Conservation (phyloP, 192 early-diverging fungal species). For the Rhizophagus clarus region DNA sequence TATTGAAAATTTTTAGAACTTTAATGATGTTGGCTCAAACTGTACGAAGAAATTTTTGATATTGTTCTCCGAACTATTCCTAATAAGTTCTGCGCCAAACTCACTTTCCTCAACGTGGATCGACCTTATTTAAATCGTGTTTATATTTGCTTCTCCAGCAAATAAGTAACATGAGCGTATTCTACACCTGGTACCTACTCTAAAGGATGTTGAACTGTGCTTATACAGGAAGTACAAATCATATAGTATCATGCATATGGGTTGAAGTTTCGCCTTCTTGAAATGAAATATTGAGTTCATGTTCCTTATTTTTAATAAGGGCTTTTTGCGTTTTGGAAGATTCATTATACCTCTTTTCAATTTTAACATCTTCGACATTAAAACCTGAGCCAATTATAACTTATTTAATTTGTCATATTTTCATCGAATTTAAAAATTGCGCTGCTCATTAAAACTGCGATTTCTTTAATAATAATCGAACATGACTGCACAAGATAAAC, state of each 20-base stretch:
- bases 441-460: slow-evolving; percentile 60
- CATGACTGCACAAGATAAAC: slow-evolving; percentile 90
- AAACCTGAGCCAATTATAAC: slow-evolving; percentile 77
- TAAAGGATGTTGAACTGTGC: slow-evolving; percentile 59
- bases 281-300: slow-evolving; percentile 38
- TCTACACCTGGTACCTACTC: slow-evolving; percentile 44
- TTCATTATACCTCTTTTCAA: background rate
- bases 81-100: slow-evolving; percentile 52
- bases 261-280: slow-evolving; percentile 39
- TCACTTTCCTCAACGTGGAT: slow-evolving; percentile 67
- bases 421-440: slow-evolving; percentile 57
- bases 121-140: slow-evolving; percentile 55
- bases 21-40: too few relatives aligned
- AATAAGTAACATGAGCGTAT: slow-evolving; percentile 54
- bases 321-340: background rate
- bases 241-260: too few relatives aligned
- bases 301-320: slow-evolving; percentile 41
- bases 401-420: slow-evolving; percentile 37
- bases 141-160: slow-evolving; percentile 51
- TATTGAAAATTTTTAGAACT: too few relatives aligned
- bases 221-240: slow-evolving; percentile 80
- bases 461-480: slow-evolving; percentile 57
- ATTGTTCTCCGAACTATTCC: slow-evolving; percentile 36
- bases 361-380: slow-evolving; percentile 53
- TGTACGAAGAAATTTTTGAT: too few relatives aligned